A percentile compares a stretch with the other conserved stretches of the same genome.
phyloP scores from a whole-genome alignment of 2,329 filamentous ascomycete genomes.

The Pyrenophora graminea region DNA sequence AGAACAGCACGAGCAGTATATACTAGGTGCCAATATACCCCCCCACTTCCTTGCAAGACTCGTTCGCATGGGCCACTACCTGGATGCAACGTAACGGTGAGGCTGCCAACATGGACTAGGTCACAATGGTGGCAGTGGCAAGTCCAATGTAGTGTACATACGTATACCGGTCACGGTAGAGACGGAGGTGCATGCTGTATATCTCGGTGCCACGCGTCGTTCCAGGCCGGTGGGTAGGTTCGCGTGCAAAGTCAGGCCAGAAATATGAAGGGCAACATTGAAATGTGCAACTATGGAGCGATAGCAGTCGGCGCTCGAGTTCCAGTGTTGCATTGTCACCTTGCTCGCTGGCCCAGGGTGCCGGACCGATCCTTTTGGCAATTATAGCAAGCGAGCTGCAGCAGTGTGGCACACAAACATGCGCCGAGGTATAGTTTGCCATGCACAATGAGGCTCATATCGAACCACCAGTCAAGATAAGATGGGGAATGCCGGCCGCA shows the following conservation, averaged over 20 bases:
- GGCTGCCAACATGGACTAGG: background rate
- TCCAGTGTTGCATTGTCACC: slow-evolving; percentile 6
- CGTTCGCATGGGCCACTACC: background rate
- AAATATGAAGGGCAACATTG: background rate
- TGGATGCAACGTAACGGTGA: background rate
- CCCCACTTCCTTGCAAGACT: slow-evolving; percentile 10
- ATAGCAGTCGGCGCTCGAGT: slow-evolving; percentile 6
- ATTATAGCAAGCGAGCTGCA: slow-evolving; percentile 16
- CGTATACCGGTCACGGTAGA: too few species aligned
- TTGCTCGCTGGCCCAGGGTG: slow-evolving; percentile 11
- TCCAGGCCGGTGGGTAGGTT: slow-evolving; percentile 8
- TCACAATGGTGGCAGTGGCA: too few species aligned
- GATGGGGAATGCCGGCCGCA: slow-evolving; percentile 5
- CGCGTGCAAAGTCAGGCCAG: background rate
- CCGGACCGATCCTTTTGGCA: slow-evolving; percentile 13
- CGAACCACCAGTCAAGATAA: background rate
- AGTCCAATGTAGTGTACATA: background rate
- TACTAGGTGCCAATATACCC: slow-evolving; percentile 28
- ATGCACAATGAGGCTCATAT: slow-evolving; percentile 1
- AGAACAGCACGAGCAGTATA: slow-evolving; percentile 24
- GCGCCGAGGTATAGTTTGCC: background rate
- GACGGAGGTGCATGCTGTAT: slow-evolving; percentile 3
- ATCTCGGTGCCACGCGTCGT: slow-evolving; percentile 26
- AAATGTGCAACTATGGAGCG: slow-evolving; percentile 4
- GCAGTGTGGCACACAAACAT: slow-evolving; percentile 1